phyloP scores from a whole-genome alignment of 2,329 filamentous ascomycete genomes.

The Chrysoporthe puriensis region DNA sequence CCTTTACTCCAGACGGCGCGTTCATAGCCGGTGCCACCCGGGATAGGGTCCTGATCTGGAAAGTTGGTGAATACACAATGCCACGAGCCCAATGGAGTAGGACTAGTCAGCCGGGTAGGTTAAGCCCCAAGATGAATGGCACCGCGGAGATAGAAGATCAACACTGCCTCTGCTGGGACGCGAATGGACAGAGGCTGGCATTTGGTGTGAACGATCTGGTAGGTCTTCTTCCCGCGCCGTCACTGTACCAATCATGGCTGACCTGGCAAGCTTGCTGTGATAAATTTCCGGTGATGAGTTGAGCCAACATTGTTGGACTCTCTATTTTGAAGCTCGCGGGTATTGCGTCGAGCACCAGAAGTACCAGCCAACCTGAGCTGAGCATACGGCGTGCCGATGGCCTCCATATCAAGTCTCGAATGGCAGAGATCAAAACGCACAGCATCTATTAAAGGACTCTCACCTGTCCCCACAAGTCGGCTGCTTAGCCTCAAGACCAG shows the following conservation, averaged over 20 bases:
- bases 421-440: neutral
- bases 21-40: constrained; percentile 66
- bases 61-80: constrained; percentile 60
- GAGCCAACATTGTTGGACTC: neutral
- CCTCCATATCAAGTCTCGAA: neutral
- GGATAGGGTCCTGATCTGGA: constrained; percentile 65
- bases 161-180: constrained; percentile 66
- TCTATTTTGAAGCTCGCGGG: neutral
- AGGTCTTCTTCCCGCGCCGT: constrained; percentile 38
- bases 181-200: constrained; percentile 63
- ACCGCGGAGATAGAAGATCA: constrained; percentile 63
- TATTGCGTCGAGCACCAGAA: too few species aligned
- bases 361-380: neutral
- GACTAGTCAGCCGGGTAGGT: constrained; percentile 59
- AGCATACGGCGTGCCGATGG: neutral
- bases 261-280: constrained; percentile 37
- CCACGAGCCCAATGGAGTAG: constrained; percentile 65
- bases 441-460: neutral
- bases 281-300: constrained; percentile 35
- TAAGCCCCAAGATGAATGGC: constrained; percentile 53
- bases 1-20: constrained; percentile 66
- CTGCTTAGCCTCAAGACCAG: too few species aligned
- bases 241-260: constrained; percentile 20
- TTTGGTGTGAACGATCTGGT: constrained; percentile 67
- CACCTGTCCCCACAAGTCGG: neutral